These are phyloP conservation scores for Geotrichum restrictum DNA, from an alignment of 1,139 yeast species.

Conservation along the genomic window DNA sequence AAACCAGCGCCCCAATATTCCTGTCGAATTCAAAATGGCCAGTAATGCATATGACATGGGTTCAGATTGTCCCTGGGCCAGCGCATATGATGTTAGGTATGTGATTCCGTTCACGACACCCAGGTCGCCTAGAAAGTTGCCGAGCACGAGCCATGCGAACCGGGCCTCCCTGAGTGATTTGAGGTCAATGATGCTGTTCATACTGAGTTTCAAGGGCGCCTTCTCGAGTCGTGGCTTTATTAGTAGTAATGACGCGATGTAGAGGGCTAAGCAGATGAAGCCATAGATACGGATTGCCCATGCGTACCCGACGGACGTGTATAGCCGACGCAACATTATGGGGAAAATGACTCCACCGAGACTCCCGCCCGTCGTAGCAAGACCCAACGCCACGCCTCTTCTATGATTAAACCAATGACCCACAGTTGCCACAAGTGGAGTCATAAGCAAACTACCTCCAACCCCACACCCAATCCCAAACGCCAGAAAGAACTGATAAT, in stretches of 20 bases:
- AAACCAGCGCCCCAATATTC: constrained; percentile 54
- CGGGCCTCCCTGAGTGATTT: constrained; percentile 42
- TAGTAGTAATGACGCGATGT: constrained; percentile 40
- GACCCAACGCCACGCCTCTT: constrained; percentile 58
- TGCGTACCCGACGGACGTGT: constrained; percentile 48
- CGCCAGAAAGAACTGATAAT: constrained; percentile 58
- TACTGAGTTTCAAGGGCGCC: not conserved
- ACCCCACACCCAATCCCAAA: constrained; percentile 55
- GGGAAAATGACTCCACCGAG: constrained; percentile 65
- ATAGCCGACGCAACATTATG: constrained; percentile 52
- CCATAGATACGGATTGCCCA: constrained; percentile 60
- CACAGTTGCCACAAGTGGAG: constrained; percentile 57
- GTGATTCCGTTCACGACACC: constrained; percentile 52
- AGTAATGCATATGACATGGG: constrained; percentile 48
- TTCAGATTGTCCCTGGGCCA: constrained; percentile 51
- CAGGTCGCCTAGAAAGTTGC: constrained; percentile 51
- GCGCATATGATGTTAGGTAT: constrained; percentile 54
- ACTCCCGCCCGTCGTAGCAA: constrained; percentile 66
- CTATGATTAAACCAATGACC: constrained; percentile 59
- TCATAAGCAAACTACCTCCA: constrained; percentile 57
- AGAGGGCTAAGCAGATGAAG: constrained; percentile 46
- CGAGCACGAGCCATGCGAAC: constrained; percentile 43
- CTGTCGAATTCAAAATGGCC: constrained; percentile 54
- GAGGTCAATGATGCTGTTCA: constrained; percentile 26
- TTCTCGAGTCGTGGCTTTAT: constrained; percentile 33